Base-by-base conservation (phyloP, 2,329 filamentous ascomycete species). In the Neopestalotiopsis sp. region DNA sequence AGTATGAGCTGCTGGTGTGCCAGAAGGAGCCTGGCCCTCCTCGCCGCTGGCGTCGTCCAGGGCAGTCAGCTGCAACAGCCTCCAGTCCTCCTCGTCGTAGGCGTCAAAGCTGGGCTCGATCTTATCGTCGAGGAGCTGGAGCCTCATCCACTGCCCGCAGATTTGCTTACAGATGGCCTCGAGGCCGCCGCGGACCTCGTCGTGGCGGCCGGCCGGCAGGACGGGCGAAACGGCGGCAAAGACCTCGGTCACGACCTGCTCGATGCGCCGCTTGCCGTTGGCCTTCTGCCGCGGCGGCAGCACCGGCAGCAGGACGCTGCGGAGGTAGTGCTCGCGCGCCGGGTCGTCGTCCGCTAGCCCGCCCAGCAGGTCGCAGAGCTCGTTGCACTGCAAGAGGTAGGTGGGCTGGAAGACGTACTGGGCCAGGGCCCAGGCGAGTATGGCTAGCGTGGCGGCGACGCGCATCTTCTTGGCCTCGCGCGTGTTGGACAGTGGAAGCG, bases 381-480 rank as follows among this genome's bases (percentile, higher is more conserved):
- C 76, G 49, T 71, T 71, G 67, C 77, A 75, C 61, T 77, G 75
- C 20, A 79, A 66, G 4, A 80, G 75, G 73, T 79, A 81, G 14
- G 76, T 72, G 1, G 79, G 79, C 14, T 78, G 78, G 74, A 81
- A 81, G 65, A 81, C 70, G 71, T 80, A 74, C 63, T 72, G 71
- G 70, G 78, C 73, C 34, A 81, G 72, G 9, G 77, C 74, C 38
- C 77, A 76, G 2, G 79, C 79, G 13, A 81, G 72, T 6, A 80
- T 71, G 17, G 78, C 74, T 0, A 81, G 72, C 14, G 79, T 74
- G 7, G 78, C 76, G n/a, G 76, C 74, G 66, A 79, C 77, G 68
- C 79, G 79, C 79, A 81, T 81, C 24, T 76, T 75, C 70, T 81
- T 81, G 64, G 79, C 78, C 1, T 77, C 76, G 0, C 76, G 70